These are phyloP conservation scores for Naegleria fowleri DNA, from an alignment of 208 protist species.

Conservation along the genomic window DNA sequence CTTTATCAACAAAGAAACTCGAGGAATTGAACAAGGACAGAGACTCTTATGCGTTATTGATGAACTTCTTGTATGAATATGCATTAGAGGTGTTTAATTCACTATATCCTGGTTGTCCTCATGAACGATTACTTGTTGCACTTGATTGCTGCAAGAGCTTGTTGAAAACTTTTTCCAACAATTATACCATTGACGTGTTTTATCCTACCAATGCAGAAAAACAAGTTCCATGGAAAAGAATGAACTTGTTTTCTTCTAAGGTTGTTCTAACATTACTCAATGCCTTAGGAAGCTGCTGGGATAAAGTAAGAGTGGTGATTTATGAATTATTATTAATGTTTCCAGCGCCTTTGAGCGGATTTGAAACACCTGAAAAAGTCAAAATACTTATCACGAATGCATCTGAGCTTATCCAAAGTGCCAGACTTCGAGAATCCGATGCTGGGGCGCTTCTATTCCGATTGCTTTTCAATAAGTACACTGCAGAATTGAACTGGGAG, in stretches of 20 bases:
- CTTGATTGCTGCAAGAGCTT: not conserved
- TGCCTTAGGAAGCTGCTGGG: not conserved
- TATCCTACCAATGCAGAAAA: not conserved
- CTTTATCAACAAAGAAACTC: not conserved
- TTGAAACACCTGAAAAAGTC: not conserved
- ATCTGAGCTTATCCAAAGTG: not conserved
- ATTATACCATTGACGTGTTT: not conserved
- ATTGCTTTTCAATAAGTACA: conserved; percentile 32
- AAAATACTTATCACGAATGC: not conserved
- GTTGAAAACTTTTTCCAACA: not conserved
- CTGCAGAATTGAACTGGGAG: conserved; percentile 16
- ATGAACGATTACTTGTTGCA: not conserved
- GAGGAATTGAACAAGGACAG: not conserved
- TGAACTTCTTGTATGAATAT: not conserved
- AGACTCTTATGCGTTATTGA: not conserved
- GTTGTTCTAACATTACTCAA: not conserved
- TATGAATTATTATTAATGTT: conserved; percentile 10
- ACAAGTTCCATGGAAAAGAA: not conserved
- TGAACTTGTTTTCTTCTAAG: not conserved
- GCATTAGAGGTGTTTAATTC: not conserved
- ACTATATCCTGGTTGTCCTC: not conserved
- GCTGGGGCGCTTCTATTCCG: conserved; percentile 26
- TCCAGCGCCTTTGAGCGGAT: not conserved
- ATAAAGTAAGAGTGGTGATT: not conserved
- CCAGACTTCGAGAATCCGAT: conserved; percentile 37